A percentile compares a stretch with the other conserved stretches of the same genome.
Evolutionary conservation across 1,139 yeast species (phyloP).

Genomic region (Debaryomycetaceae sp.): DNA sequence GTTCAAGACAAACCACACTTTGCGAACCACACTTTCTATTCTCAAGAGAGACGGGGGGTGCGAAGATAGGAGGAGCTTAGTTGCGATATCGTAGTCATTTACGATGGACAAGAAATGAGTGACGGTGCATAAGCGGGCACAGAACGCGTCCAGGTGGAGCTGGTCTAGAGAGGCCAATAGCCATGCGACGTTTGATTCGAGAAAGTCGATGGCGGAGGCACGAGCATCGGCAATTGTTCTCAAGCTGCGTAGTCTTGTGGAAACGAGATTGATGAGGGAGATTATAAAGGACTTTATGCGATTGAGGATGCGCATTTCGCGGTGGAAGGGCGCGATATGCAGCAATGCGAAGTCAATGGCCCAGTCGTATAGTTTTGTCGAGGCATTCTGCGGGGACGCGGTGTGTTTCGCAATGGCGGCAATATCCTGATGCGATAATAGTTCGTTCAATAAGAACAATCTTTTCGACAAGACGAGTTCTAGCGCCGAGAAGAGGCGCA

Average conservation of each 20-base stretch:
- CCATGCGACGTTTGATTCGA: slow-evolving; percentile 3
- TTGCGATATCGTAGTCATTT: slow-evolving; percentile 26
- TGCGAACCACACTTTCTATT: slow-evolving; percentile 23
- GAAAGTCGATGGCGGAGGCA: slow-evolving; percentile 1
- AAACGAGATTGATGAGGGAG: slow-evolving; percentile 19
- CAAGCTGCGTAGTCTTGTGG: slow-evolving; percentile 19
- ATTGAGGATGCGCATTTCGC: slow-evolving; percentile 9
- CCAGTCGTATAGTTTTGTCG: slow-evolving; percentile 19
- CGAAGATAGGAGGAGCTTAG: slow-evolving; percentile 17
- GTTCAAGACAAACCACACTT: slow-evolving; percentile 22
- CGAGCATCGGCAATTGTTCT: slow-evolving; percentile 10
- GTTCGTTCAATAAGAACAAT: slow-evolving; percentile 15
- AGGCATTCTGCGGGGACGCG: slow-evolving; percentile 2
- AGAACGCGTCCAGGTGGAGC: slow-evolving; percentile 1
- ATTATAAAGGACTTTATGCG: slow-evolving; percentile 21
- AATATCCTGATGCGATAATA: slow-evolving; percentile 6
- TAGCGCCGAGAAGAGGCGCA: slow-evolving; percentile 16
- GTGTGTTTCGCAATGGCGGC: no score
- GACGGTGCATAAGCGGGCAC: slow-evolving; percentile 3
- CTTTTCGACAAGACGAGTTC: slow-evolving; percentile 20
- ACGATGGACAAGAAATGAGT: slow-evolving; percentile 26
- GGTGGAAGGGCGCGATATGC: slow-evolving; percentile 13
- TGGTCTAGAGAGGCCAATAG: slow-evolving; percentile 3
- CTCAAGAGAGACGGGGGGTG: slow-evolving; percentile 14
- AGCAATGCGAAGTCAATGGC: slow-evolving; percentile 16